Evolutionary conservation across 768 basidiomycete species (phyloP).

Genomic region (Floccularia luteovirens): DNA sequence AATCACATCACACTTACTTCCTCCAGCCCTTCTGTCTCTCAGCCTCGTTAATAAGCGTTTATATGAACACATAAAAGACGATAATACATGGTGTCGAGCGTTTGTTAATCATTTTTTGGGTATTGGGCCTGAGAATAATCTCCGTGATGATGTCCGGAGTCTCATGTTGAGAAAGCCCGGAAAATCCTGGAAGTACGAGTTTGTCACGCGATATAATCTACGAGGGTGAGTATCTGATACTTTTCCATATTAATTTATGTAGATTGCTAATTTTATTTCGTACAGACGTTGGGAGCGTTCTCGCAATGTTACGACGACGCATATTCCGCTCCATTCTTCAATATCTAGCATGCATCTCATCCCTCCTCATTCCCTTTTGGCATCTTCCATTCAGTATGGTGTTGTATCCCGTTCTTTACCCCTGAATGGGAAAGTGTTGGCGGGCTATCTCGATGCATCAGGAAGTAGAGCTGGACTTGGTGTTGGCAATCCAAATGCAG

Average conservation of each 20-base stretch:
- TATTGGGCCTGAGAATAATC: slow-evolving; percentile 55
- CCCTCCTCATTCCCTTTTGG: slow-evolving; percentile 45
- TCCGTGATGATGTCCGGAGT: slow-evolving; percentile 33
- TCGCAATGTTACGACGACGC: slow-evolving; percentile 49
- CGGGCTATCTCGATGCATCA: slow-evolving; percentile 62
- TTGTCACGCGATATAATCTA: slow-evolving; percentile 46
- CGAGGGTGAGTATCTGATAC: slow-evolving; percentile 33
- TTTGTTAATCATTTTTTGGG: slow-evolving; percentile 63
- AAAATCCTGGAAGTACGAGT: slow-evolving; percentile 65
- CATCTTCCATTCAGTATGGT: slow-evolving; percentile 60
- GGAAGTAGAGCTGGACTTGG: slow-evolving; percentile 51
- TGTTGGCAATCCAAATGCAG: slow-evolving; percentile 68
- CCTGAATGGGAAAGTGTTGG: slow-evolving; percentile 58
- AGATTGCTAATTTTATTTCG: neutral
- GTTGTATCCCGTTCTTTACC: slow-evolving; percentile 69
- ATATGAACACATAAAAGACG: slow-evolving; percentile 62
- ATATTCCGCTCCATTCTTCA: slow-evolving; percentile 53
- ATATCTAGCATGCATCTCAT: slow-evolving; percentile 57
- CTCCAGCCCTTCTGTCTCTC: slow-evolving; percentile 52
- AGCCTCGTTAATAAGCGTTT: slow-evolving; percentile 42
- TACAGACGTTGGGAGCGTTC: slow-evolving; percentile 67
- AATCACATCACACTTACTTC: slow-evolving; percentile 67
- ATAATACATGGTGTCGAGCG: slow-evolving; percentile 75
- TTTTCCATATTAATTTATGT: neutral
- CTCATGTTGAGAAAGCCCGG: slow-evolving; percentile 51